Base-by-base conservation (phyloP, 2,329 filamentous ascomycete genomes). In the Didymella pomorum region DNA sequence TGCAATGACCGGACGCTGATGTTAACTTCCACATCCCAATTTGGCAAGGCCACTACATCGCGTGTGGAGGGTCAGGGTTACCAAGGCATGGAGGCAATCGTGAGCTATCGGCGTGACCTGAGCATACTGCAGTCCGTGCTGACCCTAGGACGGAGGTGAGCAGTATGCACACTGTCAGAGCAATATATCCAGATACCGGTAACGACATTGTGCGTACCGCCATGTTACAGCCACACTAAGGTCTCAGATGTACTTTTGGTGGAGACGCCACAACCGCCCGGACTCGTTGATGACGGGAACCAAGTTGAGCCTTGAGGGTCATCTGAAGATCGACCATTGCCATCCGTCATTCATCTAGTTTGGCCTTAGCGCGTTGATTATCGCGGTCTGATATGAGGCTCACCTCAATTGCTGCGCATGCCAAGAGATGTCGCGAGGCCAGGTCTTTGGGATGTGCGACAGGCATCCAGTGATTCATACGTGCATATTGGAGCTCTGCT, bases 71-170 rank as follows among this genome's bases (percentile, higher is more conserved):
- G 43, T 47, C 57, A 55, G 52, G 49, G 50, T 31, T 45, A 49
- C 47, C 54, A 62, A 60, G 61, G 56, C 52, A 60, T 49, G 56
- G 56, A 46, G 41, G 18, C 21, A n/a, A 49, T 46, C 59, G 53
- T 64, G 51, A 54, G 55, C 44, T 54, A 59, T 43, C 63, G 50
- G 21, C 57, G 56, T 63, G 64, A 63, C 63, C 66, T 64, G 62
- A 63, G 61, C 58, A 45, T 60, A 68, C 52, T 66, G 62, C 64
- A 67, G 70, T 66, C 67, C 57, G 64, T 69, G 63, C 61, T 65
- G 52, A 37, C 48, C 59, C 45, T 63, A 60, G 51, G 44, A 56
- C 50, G 59, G 67, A 60, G 62, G 52, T 53, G 52, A 62, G 45
- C 54, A 42, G 56, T 46, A 64, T 68, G 37, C 61, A 58, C 46